Evolutionary conservation across 73 alveolate species (phyloP), one percentile per base, ranked within the genome.

Genomic region (Tetrahymena borealis): DNA sequence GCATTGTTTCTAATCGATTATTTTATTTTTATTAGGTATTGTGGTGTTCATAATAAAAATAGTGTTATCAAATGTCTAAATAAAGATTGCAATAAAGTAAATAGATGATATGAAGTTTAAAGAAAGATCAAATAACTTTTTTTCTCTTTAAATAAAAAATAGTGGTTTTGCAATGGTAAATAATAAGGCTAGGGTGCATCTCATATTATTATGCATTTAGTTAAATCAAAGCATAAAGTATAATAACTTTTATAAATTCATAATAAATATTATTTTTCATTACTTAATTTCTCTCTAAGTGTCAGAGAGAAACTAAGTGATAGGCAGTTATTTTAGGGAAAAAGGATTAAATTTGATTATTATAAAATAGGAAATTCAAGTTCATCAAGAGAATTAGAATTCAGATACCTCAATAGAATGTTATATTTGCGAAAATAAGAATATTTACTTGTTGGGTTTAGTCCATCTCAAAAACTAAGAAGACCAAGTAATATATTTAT

Each of bases 201-300:
- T n/a, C 95, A 93, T 41, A 93, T 93, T 79, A 85, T 93, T 38
- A 31, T 85, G 28, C 95, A 93, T 90, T 85, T 93, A 24, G 91
- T 93, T n/a, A 93, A 93, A 90, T 41, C 91, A 32, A 93, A 40
- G 38, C 95, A 93, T 20, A 79, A 42, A 33, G 78, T 24, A 40
- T 28, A 33, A 31, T 78, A 39, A 39, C 1, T 42, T 42, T 32
- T 16, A 60, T 60, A 15, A 60, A 24, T 1, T 15, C n/a, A 7
- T 60, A 18, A 35, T 31, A 41, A 4, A 41, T 10, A 41, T 41
- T 9, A n/a, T n/a, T n/a, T n/a, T n/a, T n/a, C n/a, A n/a, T n/a
- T n/a, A n/a, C n/a, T n/a, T n/a, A n/a, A n/a, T n/a, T n/a, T n/a
- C n/a, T n/a, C n/a, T n/a, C n/a, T n/a, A n/a, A n/a, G n/a, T n/a